Conservation (phyloP, 768 basidiomycete genomes). For the Leccinum barrowsii region DNA sequence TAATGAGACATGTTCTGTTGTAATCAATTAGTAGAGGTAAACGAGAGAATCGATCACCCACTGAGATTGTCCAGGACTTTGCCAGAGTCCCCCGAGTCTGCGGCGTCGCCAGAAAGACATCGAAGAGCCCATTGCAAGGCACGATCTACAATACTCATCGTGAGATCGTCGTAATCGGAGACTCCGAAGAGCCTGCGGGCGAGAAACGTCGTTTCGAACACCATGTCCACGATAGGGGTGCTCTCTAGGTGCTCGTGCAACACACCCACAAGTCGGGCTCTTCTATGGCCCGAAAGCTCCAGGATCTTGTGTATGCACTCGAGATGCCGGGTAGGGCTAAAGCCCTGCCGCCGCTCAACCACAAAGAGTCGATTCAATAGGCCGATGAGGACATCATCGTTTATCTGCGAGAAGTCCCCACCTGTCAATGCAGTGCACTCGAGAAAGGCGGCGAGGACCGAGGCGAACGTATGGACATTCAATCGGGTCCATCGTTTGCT, state of each 20-base stretch:
- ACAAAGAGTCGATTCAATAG: slow-evolving; percentile 28
- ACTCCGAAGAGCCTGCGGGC: slow-evolving; percentile 27
- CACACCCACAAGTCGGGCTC: slow-evolving; percentile 13
- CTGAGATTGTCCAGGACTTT: slow-evolving; percentile 36
- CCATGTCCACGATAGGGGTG: slow-evolving; percentile 25
- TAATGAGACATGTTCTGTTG: slow-evolving; percentile 13
- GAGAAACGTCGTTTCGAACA: slow-evolving; percentile 32
- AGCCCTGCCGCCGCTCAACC: not conserved
- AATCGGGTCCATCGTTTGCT: slow-evolving; percentile 13
- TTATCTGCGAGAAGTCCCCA: slow-evolving; percentile 16
- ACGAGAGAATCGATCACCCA: slow-evolving; percentile 21
- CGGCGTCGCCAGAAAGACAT: slow-evolving; percentile 36
- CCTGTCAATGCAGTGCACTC: slow-evolving; percentile 32
- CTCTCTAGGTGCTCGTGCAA: slow-evolving; percentile 29
- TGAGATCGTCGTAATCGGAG: slow-evolving; percentile 23
- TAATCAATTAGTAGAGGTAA: not conserved
- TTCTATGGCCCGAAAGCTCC: slow-evolving; percentile 21
- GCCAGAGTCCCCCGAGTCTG: slow-evolving; percentile 18
- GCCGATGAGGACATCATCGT: slow-evolving; percentile 28
- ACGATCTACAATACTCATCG: slow-evolving; percentile 38
- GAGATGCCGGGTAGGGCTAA: not conserved
- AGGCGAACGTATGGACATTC: slow-evolving; percentile 30
- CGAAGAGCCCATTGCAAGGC: slow-evolving; percentile 54
- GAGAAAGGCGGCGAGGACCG: slow-evolving; percentile 45
- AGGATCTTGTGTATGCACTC: slow-evolving; percentile 32